A percentile compares a stretch with the other conserved stretches of the same genome.
phyloP scores from a whole-genome alignment of 306 rosid genomes.

The Luffa aegyptiaca region DNA sequence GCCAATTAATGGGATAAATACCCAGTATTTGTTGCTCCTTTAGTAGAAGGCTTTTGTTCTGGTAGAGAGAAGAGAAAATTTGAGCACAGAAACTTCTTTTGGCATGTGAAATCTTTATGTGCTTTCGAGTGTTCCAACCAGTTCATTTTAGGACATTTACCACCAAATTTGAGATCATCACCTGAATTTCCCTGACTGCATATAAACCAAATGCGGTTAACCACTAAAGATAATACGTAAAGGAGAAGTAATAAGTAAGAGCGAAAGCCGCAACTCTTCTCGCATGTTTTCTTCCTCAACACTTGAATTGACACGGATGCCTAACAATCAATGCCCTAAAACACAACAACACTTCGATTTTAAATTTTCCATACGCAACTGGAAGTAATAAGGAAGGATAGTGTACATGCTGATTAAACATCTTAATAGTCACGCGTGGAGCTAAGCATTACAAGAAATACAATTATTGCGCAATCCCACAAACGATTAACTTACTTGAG shows the following conservation, averaged over 20 bases:
- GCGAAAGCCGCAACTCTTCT: constrained; percentile 16
- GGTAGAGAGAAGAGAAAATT: constrained; percentile 53
- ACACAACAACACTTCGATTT: neutral
- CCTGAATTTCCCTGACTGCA: constrained; percentile 28
- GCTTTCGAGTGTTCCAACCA: constrained; percentile 56
- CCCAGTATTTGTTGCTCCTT: constrained; percentile 22
- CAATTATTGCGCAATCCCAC: neutral
- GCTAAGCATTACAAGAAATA: neutral
- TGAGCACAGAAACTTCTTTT: constrained; percentile 41
- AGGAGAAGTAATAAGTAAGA: neutral
- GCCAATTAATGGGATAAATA: constrained; percentile 12
- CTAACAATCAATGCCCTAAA: neutral
- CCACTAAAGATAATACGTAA: neutral
- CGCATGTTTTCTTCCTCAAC: constrained; percentile 23
- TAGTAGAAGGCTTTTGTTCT: constrained; percentile 37
- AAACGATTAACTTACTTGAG: neutral
- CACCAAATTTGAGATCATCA: constrained; percentile 14
- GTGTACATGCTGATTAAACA: neutral
- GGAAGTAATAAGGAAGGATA: neutral
- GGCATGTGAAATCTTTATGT: constrained; percentile 49
- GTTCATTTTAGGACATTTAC: constrained; percentile 36
- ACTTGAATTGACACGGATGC: constrained; percentile 15
- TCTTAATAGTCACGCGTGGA: neutral
- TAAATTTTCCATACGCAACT: neutral
- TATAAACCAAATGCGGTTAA: constrained; percentile 5